A percentile compares a stretch with the other conserved stretches of the same genome.
phyloP scores from a whole-genome alignment of 805 yeast species.

The Lachancea nothofagi region DNA sequence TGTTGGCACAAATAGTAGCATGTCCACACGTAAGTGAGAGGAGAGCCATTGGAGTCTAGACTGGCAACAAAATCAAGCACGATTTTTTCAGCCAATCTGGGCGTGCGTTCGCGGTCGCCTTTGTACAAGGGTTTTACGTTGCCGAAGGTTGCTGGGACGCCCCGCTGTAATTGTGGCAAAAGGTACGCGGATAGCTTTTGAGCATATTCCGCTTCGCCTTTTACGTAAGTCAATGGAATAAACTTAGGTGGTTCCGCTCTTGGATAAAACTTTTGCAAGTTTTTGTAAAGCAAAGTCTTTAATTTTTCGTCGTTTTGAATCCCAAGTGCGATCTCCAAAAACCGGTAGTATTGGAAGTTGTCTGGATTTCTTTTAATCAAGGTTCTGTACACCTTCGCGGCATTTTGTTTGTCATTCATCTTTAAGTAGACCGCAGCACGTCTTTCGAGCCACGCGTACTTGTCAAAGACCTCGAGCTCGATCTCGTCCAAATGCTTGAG shows the following conservation, averaged over 20 bases:
- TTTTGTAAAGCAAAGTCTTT: conserved; percentile 58
- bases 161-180: conserved; percentile 56
- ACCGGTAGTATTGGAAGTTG: conserved; percentile 54
- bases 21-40: conserved; percentile 55
- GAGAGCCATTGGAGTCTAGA: conserved; percentile 29
- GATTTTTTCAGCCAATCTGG: conserved; percentile 43
- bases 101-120: conserved; percentile 36
- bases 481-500: conserved; percentile 54
- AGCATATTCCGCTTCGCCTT: conserved; percentile 43
- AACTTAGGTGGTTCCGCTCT: conserved; percentile 73
- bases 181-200: conserved; percentile 50
- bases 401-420: conserved; percentile 54
- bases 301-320: conserved; percentile 40
- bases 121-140: conserved; percentile 76
- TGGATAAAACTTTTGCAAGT: conserved; percentile 67
- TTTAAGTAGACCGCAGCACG: conserved; percentile 59
- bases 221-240: conserved; percentile 70
- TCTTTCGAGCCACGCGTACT: conserved; percentile 55
- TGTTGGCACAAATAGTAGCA: conserved; percentile 74
- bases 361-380: conserved; percentile 85
- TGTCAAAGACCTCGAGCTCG: conserved; percentile 50
- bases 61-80: conserved; percentile 44
- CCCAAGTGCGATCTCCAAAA: conserved; percentile 61
- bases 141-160: conserved; percentile 87
- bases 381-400: conserved; percentile 60